phyloP scores from a whole-genome alignment of 805 yeast genomes.

The Pichia occidentalis region DNA sequence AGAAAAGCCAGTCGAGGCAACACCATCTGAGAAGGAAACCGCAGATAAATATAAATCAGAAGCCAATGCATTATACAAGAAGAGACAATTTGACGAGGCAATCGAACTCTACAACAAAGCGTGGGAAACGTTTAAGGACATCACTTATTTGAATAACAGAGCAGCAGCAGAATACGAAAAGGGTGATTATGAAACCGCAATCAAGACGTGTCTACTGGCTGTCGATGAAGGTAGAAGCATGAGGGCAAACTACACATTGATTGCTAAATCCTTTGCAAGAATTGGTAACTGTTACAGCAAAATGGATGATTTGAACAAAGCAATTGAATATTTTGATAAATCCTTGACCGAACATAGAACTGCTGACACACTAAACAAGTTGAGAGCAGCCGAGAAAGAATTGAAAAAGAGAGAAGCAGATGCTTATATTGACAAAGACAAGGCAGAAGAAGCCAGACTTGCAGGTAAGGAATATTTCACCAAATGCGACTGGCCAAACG shows the following conservation, averaged over 20 bases:
- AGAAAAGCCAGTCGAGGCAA: constrained; percentile 11
- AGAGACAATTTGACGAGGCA: constrained; percentile 87
- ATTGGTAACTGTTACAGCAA: constrained; percentile 79
- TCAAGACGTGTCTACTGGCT: constrained; percentile 73
- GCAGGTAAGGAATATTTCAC: constrained; percentile 86
- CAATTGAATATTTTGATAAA: constrained; percentile 76
- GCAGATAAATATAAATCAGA: constrained; percentile 72
- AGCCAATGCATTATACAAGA: constrained; percentile 84
- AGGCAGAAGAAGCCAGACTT: constrained; percentile 92
- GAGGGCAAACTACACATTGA: constrained; percentile 85
- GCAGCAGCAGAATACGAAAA: constrained; percentile 98
- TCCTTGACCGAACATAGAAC: constrained; percentile 96
- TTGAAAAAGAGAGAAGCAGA: constrained; percentile 71
- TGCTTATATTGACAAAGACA: constrained; percentile 78
- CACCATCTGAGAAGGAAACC: constrained; percentile 34
- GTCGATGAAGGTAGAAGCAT: constrained; percentile 83
- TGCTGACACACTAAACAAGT: constrained; percentile 82
- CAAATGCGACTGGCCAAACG: constrained; percentile 93
- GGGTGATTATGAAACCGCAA: constrained; percentile 83
- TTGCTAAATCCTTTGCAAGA: constrained; percentile 92
- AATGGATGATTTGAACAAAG: constrained; percentile 61
- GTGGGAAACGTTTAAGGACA: constrained; percentile 72
- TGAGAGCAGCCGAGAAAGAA: constrained; percentile 82
- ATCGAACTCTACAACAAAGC: constrained; percentile 82
- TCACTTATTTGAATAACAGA: constrained; percentile 90